A percentile compares a stretch with the other conserved stretches of the same genome.
These are phyloP conservation scores for Meyerozyma guilliermondii DNA, from an alignment of 1,139 yeast species.

Conservation along the genomic window DNA sequence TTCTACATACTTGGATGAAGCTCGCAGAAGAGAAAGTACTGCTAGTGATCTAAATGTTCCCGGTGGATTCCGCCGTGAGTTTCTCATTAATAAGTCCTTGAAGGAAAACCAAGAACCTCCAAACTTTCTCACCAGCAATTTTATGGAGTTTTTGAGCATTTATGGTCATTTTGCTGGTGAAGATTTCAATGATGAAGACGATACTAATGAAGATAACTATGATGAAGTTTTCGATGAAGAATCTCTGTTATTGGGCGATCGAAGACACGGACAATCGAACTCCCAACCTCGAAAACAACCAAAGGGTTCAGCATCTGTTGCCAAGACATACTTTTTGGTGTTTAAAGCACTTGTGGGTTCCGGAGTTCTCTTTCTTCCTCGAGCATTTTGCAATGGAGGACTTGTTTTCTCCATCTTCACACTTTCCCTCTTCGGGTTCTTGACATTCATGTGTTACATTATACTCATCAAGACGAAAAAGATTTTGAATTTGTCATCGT, in stretches of 20 bases:
- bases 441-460: conserved; percentile 69
- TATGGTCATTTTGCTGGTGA: conserved; percentile 88
- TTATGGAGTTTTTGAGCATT: conserved; percentile 66
- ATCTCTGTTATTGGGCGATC: conserved; percentile 15
- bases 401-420: conserved; percentile 50
- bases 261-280: conserved; percentile 6
- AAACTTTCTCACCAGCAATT: conserved; percentile 58
- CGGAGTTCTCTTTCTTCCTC: conserved; percentile 71
- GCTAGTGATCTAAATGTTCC: conserved; percentile 72
- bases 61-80: conserved; percentile 76
- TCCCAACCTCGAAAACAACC: conserved; percentile 4
- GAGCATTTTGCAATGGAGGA: conserved; percentile 74
- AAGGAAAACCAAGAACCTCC: conserved; percentile 25
- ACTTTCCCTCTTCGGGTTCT: conserved; percentile 52
- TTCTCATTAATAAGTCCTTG: conserved; percentile 30
- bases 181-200: conserved; percentile 67
- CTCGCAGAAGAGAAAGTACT: conserved; percentile 51
- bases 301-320: conserved; percentile 18
- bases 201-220: conserved; percentile 36
- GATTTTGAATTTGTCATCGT: conserved; percentile 57
- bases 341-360: conserved; percentile 75
- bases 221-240: conserved; percentile 28
- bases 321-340: conserved; percentile 54
- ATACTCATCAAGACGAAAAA: conserved; percentile 55
- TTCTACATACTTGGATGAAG: conserved; percentile 30